Evolutionary conservation across 441 rosid genomes (phyloP).

Genomic region (Populus hybrid): DNA sequence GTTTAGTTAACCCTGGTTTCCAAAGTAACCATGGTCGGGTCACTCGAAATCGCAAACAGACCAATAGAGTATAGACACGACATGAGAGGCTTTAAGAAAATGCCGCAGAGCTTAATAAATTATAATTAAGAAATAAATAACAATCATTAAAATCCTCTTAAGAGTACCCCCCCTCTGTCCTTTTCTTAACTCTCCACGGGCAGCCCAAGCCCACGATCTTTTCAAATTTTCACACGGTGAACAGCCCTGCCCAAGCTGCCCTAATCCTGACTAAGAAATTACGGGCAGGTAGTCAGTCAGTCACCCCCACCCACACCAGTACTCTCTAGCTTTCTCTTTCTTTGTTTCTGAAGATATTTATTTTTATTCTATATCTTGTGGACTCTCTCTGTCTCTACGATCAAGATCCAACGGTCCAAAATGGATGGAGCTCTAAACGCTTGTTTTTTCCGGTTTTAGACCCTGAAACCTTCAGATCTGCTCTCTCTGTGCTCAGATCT

Average conservation of each 20-base stretch:
- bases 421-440: constrained; percentile 31
- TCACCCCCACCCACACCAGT: constrained; percentile 15
- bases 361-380: constrained; percentile 31
- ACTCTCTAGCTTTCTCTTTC: constrained; percentile 15
- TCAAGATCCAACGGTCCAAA: constrained; percentile 59
- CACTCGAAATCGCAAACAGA: background rate
- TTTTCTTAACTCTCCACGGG: constrained; percentile 19
- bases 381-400: constrained; percentile 32
- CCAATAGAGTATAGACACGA: background rate
- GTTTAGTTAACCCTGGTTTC: background rate
- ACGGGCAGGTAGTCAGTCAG: constrained; percentile 41
- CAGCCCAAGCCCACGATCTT: constrained; percentile 20
- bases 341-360: constrained; percentile 4
- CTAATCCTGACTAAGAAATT: constrained; percentile 35
- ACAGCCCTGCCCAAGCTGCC: constrained; percentile 40
- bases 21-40: background rate
- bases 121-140: background rate
- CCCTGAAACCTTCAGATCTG: constrained; percentile 42
- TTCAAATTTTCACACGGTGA: background rate
- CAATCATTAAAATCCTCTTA: background rate
- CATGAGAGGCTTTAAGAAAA: background rate
- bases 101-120: background rate
- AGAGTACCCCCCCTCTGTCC: constrained; percentile 2
- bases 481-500: constrained; percentile 34
- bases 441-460: constrained; percentile 32